Conservation (phyloP, 1,139 yeast genomes). For the Saccharomyces pastorianus region DNA sequence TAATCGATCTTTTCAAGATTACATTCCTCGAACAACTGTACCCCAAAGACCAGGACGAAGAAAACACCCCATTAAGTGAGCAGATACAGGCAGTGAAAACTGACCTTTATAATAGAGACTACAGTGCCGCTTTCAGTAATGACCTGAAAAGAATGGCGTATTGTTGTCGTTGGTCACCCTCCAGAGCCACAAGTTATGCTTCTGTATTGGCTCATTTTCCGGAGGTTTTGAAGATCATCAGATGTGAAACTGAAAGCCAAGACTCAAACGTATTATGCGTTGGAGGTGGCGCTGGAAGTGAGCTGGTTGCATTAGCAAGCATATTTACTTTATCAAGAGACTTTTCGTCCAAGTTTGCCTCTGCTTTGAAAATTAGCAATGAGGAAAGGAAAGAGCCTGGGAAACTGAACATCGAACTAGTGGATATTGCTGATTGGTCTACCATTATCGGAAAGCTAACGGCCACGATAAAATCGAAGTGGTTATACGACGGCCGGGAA, state of each 20-base stretch:
- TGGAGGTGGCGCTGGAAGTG: constrained; percentile 91
- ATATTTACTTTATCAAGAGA: constrained; percentile 41
- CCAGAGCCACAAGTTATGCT: constrained; percentile 66
- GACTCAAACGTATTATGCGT: constrained; percentile 45
- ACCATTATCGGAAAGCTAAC: constrained; percentile 41
- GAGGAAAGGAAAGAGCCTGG: constrained; percentile 24
- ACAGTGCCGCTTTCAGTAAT: constrained; percentile 56
- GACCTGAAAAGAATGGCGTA: constrained; percentile 66
- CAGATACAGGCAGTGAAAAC: constrained; percentile 64
- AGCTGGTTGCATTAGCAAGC: constrained; percentile 61
- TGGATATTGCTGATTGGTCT: constrained; percentile 78
- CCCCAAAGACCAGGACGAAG: constrained; percentile 24
- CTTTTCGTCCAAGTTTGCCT: constrained; percentile 27
- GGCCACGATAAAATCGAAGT: constrained; percentile 38
- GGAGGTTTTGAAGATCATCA: constrained; percentile 37
- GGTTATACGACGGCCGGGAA: constrained; percentile 39
- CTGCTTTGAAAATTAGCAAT: constrained; percentile 11
- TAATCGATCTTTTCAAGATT: constrained; percentile 43
- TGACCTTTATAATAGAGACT: constrained; percentile 61
- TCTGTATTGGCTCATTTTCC: constrained; percentile 50
- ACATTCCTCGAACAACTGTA: constrained; percentile 42
- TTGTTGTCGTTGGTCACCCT: constrained; percentile 79
- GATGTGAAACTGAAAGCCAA: constrained; percentile 9
- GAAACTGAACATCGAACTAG: constrained; percentile 43
- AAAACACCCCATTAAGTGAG: constrained; percentile 27